These are phyloP conservation scores for Scheffersomyces coipomensis DNA, from an alignment of 805 yeast genomes.

Conservation along the genomic window DNA sequence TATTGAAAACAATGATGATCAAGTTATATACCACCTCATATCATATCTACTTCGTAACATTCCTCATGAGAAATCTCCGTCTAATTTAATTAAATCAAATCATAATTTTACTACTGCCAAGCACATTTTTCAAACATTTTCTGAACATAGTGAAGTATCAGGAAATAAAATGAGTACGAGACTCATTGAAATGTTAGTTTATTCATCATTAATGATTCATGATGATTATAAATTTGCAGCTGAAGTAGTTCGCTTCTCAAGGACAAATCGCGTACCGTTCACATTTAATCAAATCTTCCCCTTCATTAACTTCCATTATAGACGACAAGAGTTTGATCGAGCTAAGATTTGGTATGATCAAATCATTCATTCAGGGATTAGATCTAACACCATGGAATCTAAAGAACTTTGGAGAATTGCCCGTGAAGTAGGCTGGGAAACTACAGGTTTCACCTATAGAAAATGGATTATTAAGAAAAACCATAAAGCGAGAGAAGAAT, in stretches of 20 bases:
- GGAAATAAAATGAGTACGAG: slow-evolving; percentile 17
- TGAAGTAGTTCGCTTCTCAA: slow-evolving; percentile 22
- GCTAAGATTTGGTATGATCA: slow-evolving; percentile 39
- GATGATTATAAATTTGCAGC: slow-evolving; percentile 34
- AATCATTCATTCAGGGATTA: slow-evolving; percentile 28
- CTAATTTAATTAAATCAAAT: no score
- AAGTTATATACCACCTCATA: no score
- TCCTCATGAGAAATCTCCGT: no score
- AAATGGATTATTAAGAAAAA: slow-evolving; percentile 21
- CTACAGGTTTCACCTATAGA: slow-evolving; percentile 31
- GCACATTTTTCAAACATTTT: slow-evolving; percentile 24
- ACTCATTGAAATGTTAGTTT: slow-evolving; percentile 28
- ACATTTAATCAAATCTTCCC: slow-evolving; percentile 41
- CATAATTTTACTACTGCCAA: no score
- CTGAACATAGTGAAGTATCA: slow-evolving; percentile 11
- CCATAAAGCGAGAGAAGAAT: slow-evolving; percentile 16
- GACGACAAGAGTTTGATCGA: slow-evolving; percentile 22
- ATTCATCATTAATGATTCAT: slow-evolving; percentile 28
- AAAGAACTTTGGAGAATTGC: slow-evolving; percentile 31
- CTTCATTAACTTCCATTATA: slow-evolving; percentile 34
- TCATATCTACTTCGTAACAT: no score
- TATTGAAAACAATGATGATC: no score
- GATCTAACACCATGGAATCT: slow-evolving; percentile 25
- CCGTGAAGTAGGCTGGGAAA: slow-evolving; percentile 33
- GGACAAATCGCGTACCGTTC: slow-evolving; percentile 26